These are phyloP conservation scores for Candida ortonii DNA, from an alignment of 805 yeast species.

Conservation along the genomic window DNA sequence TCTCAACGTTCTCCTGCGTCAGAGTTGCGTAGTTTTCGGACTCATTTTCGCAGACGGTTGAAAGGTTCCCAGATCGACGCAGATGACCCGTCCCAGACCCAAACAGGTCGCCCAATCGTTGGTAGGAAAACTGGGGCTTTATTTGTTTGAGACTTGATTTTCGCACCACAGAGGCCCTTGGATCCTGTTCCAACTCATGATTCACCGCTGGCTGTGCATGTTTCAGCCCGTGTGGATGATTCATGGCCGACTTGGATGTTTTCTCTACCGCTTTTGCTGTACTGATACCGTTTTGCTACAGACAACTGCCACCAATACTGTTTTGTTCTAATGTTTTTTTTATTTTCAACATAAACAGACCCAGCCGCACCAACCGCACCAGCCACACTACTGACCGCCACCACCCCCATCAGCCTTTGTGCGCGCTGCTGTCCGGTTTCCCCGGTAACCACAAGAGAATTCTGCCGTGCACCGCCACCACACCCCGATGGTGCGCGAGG, in stretches of 20 bases:
- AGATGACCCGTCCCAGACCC: too few relatives aligned
- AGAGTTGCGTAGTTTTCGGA: slow-evolving; percentile 19
- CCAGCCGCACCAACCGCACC: slow-evolving; percentile 1
- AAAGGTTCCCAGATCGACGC: slow-evolving; percentile 13
- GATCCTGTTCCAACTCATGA: neutral
- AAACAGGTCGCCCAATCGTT: slow-evolving; percentile 17
- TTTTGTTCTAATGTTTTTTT: too few relatives aligned
- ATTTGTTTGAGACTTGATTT: slow-evolving; percentile 10
- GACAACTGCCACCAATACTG: too few relatives aligned
- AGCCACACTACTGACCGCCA: neutral
- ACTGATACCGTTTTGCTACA: too few relatives aligned
- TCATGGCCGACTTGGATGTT: neutral
- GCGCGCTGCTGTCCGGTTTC: too few relatives aligned
- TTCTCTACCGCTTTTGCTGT: too few relatives aligned
- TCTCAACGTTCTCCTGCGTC: slow-evolving; percentile 24
- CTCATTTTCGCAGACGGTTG: slow-evolving; percentile 26
- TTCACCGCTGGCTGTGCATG: too few relatives aligned
- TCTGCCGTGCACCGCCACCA: slow-evolving; percentile 6
- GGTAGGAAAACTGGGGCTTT: slow-evolving; percentile 15
- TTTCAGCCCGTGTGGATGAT: too few relatives aligned
- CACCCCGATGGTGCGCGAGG: slow-evolving; percentile 1
- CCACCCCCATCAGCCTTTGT: slow-evolving; percentile 7
- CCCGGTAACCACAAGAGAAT: neutral
- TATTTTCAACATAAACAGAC: neutral
- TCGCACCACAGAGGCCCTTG: slow-evolving; percentile 24